phyloP scores from a whole-genome alignment of 352 stramenopile species.

The Phytopythium delawarense region DNA sequence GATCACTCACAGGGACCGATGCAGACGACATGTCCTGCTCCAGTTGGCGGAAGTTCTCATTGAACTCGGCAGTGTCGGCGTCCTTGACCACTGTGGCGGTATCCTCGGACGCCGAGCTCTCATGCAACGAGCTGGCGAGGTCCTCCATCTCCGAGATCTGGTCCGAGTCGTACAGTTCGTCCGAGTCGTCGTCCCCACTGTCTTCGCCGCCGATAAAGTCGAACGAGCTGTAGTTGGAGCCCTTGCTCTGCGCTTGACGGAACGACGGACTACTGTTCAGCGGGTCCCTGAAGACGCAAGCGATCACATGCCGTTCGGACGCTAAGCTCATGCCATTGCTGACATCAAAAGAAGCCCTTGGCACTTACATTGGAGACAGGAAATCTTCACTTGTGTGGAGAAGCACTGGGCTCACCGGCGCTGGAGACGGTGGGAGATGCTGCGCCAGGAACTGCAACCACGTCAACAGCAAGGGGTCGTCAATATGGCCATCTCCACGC shows the following conservation, averaged over 20 bases:
- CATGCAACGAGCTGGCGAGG: constrained; percentile 48
- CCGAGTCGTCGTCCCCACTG: constrained; percentile 70
- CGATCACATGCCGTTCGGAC: not conserved
- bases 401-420: constrained; percentile 27
- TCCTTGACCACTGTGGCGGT: constrained; percentile 30
- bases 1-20: constrained; percentile 14
- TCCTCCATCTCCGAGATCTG: constrained; percentile 73
- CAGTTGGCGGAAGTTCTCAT: constrained; percentile 10
- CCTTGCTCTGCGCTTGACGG: constrained; percentile 35
- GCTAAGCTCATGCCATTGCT: not conserved
- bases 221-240: constrained; percentile 51
- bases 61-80: constrained; percentile 12
- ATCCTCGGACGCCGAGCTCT: constrained; percentile 22
- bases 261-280: constrained; percentile 78
- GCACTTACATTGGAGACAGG: constrained; percentile 25
- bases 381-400: constrained; percentile 43
- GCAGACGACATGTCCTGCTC: constrained; percentile 2
- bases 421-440: constrained; percentile 28
- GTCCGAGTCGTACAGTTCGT: constrained; percentile 70
- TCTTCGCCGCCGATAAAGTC: constrained; percentile 83
- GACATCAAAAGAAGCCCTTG: not conserved
- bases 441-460: constrained; percentile 3
- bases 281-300: constrained; percentile 32
- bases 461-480: constrained; percentile 32
- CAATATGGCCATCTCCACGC: not conserved